Conservation (phyloP, 2,329 filamentous ascomycete genomes). For the Ophiostoma himal-ulmi region DNA sequence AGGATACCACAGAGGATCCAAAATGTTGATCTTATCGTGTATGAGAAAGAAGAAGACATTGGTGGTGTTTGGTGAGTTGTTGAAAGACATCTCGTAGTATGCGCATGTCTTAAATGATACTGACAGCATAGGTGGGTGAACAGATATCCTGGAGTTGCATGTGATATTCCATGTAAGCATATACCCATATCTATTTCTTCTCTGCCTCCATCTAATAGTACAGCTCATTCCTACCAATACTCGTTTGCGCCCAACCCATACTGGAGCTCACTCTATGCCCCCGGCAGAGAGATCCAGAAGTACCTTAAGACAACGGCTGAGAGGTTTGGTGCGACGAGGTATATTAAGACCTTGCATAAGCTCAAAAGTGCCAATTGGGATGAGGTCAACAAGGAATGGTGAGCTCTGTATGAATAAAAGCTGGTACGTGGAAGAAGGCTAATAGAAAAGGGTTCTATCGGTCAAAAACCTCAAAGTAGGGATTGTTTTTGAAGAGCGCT, state of each 20-base stretch:
- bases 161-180: slow-evolving; percentile 35
- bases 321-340: slow-evolving; percentile 42
- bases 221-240: slow-evolving; percentile 51
- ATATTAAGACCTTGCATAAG: slow-evolving; percentile 41
- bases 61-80: slow-evolving; percentile 33
- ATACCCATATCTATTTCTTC: neutral
- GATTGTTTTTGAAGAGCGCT: slow-evolving; percentile 36
- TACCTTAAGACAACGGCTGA: slow-evolving; percentile 45
- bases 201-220: neutral
- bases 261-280: slow-evolving; percentile 49
- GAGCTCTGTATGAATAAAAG: neutral
- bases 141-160: slow-evolving; percentile 35
- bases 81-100: neutral
- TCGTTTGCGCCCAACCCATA: slow-evolving; percentile 50
- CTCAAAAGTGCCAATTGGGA: slow-evolving; percentile 41
- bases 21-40: slow-evolving; percentile 34
- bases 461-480: slow-evolving; percentile 35
- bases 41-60: slow-evolving; percentile 35
- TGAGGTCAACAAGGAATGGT: slow-evolving; percentile 36
- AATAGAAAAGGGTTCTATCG: slow-evolving; percentile 8
- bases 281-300: slow-evolving; percentile 42
- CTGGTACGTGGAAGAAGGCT: neutral
- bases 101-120: neutral
- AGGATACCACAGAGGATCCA: slow-evolving; percentile 33
- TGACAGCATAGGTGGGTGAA: slow-evolving; percentile 28